Percentiles rank a stretch among this genome's conserved stretches.
phyloP scores from a whole-genome alignment of 192 early-diverging fungal genomes.

The Backusella tuberculispora region DNA sequence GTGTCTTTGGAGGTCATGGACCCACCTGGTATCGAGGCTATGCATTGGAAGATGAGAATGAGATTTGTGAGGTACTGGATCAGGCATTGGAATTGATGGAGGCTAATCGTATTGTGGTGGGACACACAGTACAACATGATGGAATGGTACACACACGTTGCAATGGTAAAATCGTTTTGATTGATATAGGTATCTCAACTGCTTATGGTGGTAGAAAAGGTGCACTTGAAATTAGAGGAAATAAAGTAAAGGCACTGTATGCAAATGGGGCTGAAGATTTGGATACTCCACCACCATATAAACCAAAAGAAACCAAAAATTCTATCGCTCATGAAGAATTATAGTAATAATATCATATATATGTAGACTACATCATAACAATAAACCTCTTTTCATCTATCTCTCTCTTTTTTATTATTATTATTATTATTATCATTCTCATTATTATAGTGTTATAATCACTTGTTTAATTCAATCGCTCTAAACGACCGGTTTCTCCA shows the following conservation, averaged over 20 bases:
- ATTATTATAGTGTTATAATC: too few species aligned
- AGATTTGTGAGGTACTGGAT: constrained; percentile 50
- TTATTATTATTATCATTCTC: not conserved
- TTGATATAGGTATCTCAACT: constrained; percentile 75
- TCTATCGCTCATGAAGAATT: constrained; percentile 11
- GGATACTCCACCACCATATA: not conserved
- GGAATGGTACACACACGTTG: constrained; percentile 65
- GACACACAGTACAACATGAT: constrained; percentile 65
- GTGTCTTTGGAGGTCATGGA: constrained; percentile 40
- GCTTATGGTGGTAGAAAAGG: constrained; percentile 72
- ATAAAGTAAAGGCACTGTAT: constrained; percentile 59
- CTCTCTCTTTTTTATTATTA: not conserved
- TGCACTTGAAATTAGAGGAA: constrained; percentile 71
- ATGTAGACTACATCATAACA: too few species aligned
- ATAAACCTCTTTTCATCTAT: too few species aligned
- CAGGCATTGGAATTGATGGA: constrained; percentile 50
- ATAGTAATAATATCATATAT: not conserved
- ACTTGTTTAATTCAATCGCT: too few species aligned
- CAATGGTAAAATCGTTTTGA: constrained; percentile 60
- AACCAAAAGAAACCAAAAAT: not conserved
- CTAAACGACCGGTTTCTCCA: too few species aligned
- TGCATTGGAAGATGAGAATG: constrained; percentile 51
- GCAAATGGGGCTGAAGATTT: constrained; percentile 9
- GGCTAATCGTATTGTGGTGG: constrained; percentile 72
- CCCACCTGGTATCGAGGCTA: constrained; percentile 64